phyloP scores from a whole-genome alignment of 257 asterid species.

The Cinchona pubescens region DNA sequence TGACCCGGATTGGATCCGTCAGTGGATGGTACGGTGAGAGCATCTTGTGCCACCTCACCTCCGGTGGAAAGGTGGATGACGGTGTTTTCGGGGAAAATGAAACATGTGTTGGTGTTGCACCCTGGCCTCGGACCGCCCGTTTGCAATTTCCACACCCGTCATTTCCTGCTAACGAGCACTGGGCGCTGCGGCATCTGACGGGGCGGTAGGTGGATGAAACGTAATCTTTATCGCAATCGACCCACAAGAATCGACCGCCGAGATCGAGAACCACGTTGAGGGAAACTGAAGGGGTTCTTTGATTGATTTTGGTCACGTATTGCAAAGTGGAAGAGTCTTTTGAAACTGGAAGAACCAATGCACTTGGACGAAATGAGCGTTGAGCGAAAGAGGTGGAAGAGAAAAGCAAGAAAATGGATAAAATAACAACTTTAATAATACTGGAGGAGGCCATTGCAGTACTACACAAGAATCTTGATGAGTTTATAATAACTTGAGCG shows the following conservation, averaged over 20 bases:
- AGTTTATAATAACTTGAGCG: background rate
- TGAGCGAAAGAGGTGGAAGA: slow-evolving; percentile 1
- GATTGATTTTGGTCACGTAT: slow-evolving; percentile 46
- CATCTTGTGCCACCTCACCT: slow-evolving; percentile 64
- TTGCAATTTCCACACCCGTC: slow-evolving; percentile 43
- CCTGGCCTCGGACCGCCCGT: slow-evolving; percentile 46
- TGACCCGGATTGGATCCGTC: slow-evolving; percentile 49
- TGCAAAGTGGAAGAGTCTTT: slow-evolving; percentile 62
- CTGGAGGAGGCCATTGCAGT: slow-evolving; percentile 1
- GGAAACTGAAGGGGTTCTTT: slow-evolving; percentile 57
- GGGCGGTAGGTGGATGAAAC: slow-evolving; percentile 55
- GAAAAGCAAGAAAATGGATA: background rate
- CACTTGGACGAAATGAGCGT: slow-evolving; percentile 19
- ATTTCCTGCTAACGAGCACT: slow-evolving; percentile 43
- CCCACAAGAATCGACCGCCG: slow-evolving; percentile 64
- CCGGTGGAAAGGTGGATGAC: slow-evolving; percentile 30
- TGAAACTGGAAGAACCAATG: slow-evolving; percentile 47
- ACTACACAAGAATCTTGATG: background rate
- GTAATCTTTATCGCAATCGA: slow-evolving; percentile 57
- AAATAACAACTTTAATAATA: background rate
- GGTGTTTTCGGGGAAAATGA: slow-evolving; percentile 38
- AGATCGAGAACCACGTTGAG: slow-evolving; percentile 55
- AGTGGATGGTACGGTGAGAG: slow-evolving; percentile 38
- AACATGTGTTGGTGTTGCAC: slow-evolving; percentile 56
- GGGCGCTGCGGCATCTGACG: slow-evolving; percentile 53